Evolutionary conservation across 2,329 filamentous ascomycete genomes (phyloP), one percentile per base, ranked within the genome.

Genomic region (Penicillium sp.): DNA sequence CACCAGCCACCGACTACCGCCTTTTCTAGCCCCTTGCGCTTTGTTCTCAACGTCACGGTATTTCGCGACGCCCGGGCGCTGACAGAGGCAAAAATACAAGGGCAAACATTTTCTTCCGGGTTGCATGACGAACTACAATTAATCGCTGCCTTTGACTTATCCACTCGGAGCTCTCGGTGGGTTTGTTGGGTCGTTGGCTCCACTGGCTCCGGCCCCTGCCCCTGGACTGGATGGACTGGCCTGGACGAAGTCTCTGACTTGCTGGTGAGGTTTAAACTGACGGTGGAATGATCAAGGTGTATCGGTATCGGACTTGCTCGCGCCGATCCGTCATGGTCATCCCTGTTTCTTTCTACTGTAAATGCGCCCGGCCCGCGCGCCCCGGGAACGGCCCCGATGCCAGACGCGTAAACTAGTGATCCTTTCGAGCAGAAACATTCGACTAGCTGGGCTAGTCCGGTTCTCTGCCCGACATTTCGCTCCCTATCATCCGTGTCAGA

Each of bases 121-220:
- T 37, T 21, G 34, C 34, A 20, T 37, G 34, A 37, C 18, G 34
- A 37, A 37, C 10, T 10, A 10, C 24, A 27, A 27, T 27, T 27
- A 27, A 27, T 27, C 10, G n/a, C n/a, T n/a, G n/a, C n/a, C n/a
- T n/a, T n/a, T n/a, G n/a, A n/a, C n/a, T n/a, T n/a, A n/a, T 40
- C 36, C 36, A 40, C 36, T 40, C 36, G 23, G 36, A 40, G 36
- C 36, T 40, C 36, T 40, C 21, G 36, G 36, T 40, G 36, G 36
- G 36, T 40, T 26, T 40, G 36, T 40, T 40, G 36, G 34, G 34
- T 23, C 15, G 15, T 40, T 40, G 36, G 36, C 36, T 40, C 36
- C 36, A 40, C 36, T 13, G 26, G 36, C 21, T 40, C 36, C 21
- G 36, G 26, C n/a, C n/a, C n/a, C 21, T 40, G 36, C 36, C 36